Evolutionary conservation across 805 yeast genomes (phyloP), one percentile per base, ranked within the genome.

Genomic region (Candida hispaniensis): DNA sequence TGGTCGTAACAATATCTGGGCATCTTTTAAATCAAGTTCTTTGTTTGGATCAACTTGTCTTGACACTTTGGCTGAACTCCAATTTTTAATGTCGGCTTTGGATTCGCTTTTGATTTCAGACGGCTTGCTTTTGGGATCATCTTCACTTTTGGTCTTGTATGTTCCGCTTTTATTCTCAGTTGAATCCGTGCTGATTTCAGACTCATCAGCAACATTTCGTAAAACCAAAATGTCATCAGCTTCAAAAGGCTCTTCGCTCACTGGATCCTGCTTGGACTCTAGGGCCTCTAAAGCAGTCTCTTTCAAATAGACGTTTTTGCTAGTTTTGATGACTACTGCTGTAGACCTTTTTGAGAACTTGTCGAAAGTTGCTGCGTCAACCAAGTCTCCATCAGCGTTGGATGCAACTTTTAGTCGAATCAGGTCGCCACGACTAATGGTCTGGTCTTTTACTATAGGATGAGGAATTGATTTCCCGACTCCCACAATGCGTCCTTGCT

Each of bases 361-460:
- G 39, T 55, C 51, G 42, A 47, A 45, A 13, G 54, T 52, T 13
- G 56, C 56, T 4, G 60, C 60, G 41, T 56, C 60, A 22, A 52
- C 47, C 20, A 44, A 49, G 14, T 40, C 35, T 16, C 47, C 51
- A 5, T 50, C 50, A 5, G 39, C 44, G 24, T 55, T 49, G 26
- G 40, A 41, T 3, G 43, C 32, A 18, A 55, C 42, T 11, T 44
- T 38, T 27, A 56, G 42, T 32, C 48, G 41, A 11, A 51, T 41
- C 23, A 56, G 41, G 16, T 41, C 47, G 11, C 28, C 16, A 9
- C 35, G 32, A n/a, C 28, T 24, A 34, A 54, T 22, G 5, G 44
- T 39, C 28, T 47, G 52, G 5, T 52, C 51, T 2, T 13, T 10
- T 11, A 20, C 28, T 6, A 32, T 28, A 4, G 36, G 36, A 23